These are phyloP conservation scores for Byssochlamys sp. DNA, from an alignment of 2,329 filamentous ascomycete species.

Conservation along the genomic window DNA sequence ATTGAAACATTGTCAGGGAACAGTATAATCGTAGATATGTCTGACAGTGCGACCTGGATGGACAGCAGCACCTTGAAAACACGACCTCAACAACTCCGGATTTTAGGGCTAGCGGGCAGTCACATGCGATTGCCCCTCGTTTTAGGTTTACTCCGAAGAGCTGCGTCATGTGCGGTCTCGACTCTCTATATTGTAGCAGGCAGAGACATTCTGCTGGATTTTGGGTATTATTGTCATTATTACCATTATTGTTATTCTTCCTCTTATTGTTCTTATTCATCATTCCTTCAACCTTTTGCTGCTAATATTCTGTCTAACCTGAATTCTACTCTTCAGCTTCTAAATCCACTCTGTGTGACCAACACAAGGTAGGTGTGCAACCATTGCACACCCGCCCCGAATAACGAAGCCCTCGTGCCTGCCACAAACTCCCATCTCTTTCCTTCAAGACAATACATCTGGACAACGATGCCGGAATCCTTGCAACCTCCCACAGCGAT, in stretches of 20 bases:
- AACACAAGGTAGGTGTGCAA: background rate
- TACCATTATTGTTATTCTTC: too few species aligned
- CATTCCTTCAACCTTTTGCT: background rate
- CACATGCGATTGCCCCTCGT: background rate
- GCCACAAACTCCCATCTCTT: background rate
- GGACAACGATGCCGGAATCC: conserved; percentile 18
- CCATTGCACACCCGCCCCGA: background rate
- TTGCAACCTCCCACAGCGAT: conserved; percentile 56
- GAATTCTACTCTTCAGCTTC: background rate
- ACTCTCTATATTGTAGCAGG: background rate
- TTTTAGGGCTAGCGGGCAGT: background rate
- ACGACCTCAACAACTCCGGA: background rate
- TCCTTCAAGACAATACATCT: background rate
- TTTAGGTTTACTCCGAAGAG: background rate
- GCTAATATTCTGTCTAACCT: background rate
- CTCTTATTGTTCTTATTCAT: background rate
- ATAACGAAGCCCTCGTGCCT: background rate
- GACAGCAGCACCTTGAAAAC: too few species aligned
- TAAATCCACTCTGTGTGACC: background rate
- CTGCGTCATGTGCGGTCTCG: background rate
- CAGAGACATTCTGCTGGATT: too few species aligned
- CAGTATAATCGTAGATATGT: background rate
- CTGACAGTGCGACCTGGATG: background rate
- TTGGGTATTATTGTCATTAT: too few species aligned
- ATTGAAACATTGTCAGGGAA: background rate